Evolutionary conservation across 768 basidiomycete species (phyloP).

Genomic region (Antrodiella citrinella): DNA sequence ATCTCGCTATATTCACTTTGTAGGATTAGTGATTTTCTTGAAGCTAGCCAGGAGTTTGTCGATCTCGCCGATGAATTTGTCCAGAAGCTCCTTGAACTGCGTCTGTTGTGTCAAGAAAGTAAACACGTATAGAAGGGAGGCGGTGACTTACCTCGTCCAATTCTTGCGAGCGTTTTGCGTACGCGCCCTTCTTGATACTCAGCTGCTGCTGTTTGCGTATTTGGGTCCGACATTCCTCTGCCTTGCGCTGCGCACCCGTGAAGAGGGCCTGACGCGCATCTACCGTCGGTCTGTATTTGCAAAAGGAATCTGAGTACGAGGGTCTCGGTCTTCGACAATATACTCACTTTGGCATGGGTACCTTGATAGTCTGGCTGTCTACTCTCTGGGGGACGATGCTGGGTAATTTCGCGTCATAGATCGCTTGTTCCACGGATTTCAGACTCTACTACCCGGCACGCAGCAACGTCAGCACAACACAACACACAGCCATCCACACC

Average conservation of each 20-base stretch:
- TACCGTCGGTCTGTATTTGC: constrained; percentile 55
- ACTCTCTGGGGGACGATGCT: constrained; percentile 63
- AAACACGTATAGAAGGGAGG: background rate
- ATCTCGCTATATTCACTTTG: too few species aligned
- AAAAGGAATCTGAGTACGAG: background rate
- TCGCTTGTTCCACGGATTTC: constrained; percentile 65
- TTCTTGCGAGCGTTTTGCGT: constrained; percentile 60
- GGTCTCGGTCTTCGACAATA: too few species aligned
- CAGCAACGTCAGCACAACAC: background rate
- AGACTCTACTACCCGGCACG: constrained; percentile 47
- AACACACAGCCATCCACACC: background rate
- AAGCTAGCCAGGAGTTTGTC: constrained; percentile 57
- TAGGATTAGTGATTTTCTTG: constrained; percentile 60
- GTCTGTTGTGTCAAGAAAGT: background rate
- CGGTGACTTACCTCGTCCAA: constrained; percentile 51
- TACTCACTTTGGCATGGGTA: constrained; percentile 72
- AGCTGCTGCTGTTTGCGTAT: constrained; percentile 64
- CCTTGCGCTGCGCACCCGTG: constrained; percentile 47
- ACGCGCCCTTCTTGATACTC: constrained; percentile 62
- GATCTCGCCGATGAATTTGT: constrained; percentile 53
- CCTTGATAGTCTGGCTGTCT: constrained; percentile 65
- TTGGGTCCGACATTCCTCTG: constrained; percentile 70
- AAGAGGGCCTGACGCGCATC: constrained; percentile 57
- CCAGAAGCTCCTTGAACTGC: constrained; percentile 65
- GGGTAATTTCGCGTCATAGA: constrained; percentile 71